These are phyloP conservation scores for Plectranthus barbatus DNA, from an alignment of 257 asterid genomes.

Conservation along the genomic window DNA sequence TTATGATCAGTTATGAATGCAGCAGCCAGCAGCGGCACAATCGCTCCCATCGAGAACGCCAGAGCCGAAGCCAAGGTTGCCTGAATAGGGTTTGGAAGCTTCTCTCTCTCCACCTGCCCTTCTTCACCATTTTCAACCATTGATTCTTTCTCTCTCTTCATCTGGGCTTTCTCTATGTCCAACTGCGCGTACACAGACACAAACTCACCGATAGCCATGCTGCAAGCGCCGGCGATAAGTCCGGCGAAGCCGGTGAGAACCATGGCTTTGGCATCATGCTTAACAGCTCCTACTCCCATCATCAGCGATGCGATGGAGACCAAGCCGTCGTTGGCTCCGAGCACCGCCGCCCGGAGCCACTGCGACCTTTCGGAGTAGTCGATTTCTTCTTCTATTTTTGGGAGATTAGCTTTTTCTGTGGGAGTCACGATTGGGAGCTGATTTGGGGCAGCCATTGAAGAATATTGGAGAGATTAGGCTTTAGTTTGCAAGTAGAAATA, in stretches of 20 bases:
- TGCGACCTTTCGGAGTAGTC: conserved; percentile 60
- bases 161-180: conserved; percentile 61
- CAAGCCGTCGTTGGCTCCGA: conserved; percentile 74
- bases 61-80: conserved; percentile 63
- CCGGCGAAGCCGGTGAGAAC: conserved; percentile 59
- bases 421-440: conserved; percentile 28
- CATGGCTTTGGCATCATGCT: conserved; percentile 45
- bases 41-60: conserved; percentile 55
- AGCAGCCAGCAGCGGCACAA: conserved; percentile 56
- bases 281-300: conserved; percentile 70
- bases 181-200: conserved; percentile 60
- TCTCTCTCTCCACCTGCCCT: conserved; percentile 14
- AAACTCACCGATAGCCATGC: conserved; percentile 84
- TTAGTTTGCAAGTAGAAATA: background rate
- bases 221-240: conserved; percentile 56
- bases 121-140: background rate
- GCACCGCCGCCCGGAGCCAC: conserved; percentile 67
- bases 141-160: conserved; percentile 31
- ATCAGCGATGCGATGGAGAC: conserved; percentile 56
- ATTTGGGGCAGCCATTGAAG: conserved; percentile 40
- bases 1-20: conserved; percentile 39
- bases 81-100: conserved; percentile 51
- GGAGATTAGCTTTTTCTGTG: background rate
- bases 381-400: conserved; percentile 17
- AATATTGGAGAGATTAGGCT: background rate